phyloP scores from a whole-genome alignment of 495 filamentous ascomycete species.

The Xylaria sp. region DNA sequence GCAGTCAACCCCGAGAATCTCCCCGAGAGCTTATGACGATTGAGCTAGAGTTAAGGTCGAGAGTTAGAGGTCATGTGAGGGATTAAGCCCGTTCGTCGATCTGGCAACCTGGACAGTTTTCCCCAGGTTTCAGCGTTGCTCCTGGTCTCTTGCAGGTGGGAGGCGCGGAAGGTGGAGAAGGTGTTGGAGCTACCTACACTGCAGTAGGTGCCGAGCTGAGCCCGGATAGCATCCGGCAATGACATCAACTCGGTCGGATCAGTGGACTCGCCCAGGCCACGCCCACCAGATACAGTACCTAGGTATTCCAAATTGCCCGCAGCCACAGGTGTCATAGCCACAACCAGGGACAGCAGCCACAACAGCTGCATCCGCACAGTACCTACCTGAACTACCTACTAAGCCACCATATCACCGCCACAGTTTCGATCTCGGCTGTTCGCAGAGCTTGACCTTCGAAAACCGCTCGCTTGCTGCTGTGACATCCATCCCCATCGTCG shows the following conservation, averaged over 20 bases:
- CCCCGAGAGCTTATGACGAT: conserved; percentile 17
- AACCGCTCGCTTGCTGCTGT: conserved; percentile 50
- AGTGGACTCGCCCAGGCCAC: background rate
- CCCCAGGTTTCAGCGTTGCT: conserved; percentile 20
- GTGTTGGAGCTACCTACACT: conserved; percentile 27
- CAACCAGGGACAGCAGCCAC: background rate
- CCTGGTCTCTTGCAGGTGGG: conserved; percentile 19
- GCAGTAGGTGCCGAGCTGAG: conserved; percentile 25
- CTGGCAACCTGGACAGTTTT: conserved; percentile 13
- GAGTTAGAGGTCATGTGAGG: conserved; percentile 2
- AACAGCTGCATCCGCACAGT: background rate
- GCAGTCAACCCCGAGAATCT: conserved; percentile 2
- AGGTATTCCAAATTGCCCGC: background rate
- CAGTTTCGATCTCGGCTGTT: conserved; percentile 10
- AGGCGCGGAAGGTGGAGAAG: conserved; percentile 33
- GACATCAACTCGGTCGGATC: conserved; percentile 20
- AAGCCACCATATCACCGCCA: conserved; percentile 21
- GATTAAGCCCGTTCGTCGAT: conserved; percentile 19
- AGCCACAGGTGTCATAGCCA: conserved; percentile 13
- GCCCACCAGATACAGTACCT: background rate
- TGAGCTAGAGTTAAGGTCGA: background rate
- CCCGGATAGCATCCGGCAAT: conserved; percentile 14
- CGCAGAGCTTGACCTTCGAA: conserved; percentile 43
- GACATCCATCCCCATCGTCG: conserved; percentile 26
- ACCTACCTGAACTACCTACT: background rate